phyloP scores from a whole-genome alignment of 805 yeast genomes.

The Saccharomycopsis olivae region DNA sequence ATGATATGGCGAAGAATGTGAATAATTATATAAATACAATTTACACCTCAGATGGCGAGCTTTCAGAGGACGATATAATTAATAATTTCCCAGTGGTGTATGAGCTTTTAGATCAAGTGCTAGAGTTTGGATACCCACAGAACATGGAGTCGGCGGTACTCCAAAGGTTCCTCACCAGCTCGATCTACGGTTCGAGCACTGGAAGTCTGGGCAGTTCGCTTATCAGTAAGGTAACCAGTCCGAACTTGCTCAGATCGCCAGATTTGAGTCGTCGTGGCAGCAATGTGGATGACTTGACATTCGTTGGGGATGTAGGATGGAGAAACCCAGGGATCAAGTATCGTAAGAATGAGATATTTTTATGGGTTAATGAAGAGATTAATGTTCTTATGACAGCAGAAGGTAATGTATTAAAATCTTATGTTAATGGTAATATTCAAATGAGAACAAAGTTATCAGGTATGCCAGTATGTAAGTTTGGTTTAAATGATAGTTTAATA shows the following conservation, averaged over 20 bases:
- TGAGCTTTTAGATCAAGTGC: constrained; percentile 65
- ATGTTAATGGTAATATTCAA: constrained; percentile 65
- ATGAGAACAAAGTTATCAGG: constrained; percentile 70
- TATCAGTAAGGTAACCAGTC: background rate
- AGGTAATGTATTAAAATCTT: constrained; percentile 54
- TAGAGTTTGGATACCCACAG: constrained; percentile 74
- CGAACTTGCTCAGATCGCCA: constrained; percentile 4
- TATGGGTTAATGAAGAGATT: constrained; percentile 68
- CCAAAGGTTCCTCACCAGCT: constrained; percentile 27
- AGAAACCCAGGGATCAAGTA: constrained; percentile 60
- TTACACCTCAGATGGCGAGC: constrained; percentile 6
- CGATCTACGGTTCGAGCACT: constrained; percentile 14
- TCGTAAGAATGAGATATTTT: constrained; percentile 68
- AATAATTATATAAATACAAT: constrained; percentile 18
- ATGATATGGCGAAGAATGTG: constrained; percentile 20
- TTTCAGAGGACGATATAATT: constrained; percentile 40
- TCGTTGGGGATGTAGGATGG: constrained; percentile 39
- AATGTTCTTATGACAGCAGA: constrained; percentile 57
- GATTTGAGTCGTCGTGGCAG: background rate
- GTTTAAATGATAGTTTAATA: constrained; percentile 47
- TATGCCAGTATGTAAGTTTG: constrained; percentile 75
- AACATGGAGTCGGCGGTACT: constrained; percentile 42
- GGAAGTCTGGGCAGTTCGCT: background rate
- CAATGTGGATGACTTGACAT: background rate
- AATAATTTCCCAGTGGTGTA: constrained; percentile 61